Percentiles rank a stretch among this genome's conserved stretches.
Evolutionary conservation across 2,329 filamentous ascomycete genomes (phyloP).

Genomic region (Aspergillus aculeatinus): DNA sequence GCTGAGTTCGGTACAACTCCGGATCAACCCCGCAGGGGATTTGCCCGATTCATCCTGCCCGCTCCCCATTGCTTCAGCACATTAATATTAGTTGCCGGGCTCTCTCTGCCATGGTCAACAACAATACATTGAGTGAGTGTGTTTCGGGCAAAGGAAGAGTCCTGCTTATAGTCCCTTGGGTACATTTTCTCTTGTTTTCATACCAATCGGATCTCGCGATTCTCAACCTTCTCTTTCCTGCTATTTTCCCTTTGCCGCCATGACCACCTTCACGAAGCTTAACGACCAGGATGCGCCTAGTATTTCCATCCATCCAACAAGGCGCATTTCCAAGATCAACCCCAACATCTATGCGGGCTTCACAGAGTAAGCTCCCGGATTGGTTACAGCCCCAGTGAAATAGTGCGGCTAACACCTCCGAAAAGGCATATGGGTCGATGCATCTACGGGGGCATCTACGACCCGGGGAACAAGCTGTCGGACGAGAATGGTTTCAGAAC

Average conservation of each 20-base stretch:
- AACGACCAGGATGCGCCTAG: constrained; percentile 59
- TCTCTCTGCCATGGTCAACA: constrained; percentile 7
- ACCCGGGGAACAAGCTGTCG: constrained; percentile 70
- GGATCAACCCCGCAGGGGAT: constrained; percentile 32
- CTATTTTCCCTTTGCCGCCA: constrained; percentile 34
- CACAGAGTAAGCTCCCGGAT: constrained; percentile 63
- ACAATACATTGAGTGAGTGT: constrained; percentile 5
- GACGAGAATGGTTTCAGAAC: constrained; percentile 74
- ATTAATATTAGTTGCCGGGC: constrained; percentile 20
- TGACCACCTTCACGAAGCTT: constrained; percentile 74
- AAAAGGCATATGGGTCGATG: constrained; percentile 81
- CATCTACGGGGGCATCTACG: constrained; percentile 84
- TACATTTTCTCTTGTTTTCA: background rate
- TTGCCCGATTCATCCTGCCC: constrained; percentile 27
- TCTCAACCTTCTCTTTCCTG: background rate
- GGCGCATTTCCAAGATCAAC: constrained; percentile 71
- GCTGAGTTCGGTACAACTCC: constrained; percentile 8
- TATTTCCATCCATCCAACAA: constrained; percentile 64
- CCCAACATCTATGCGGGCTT: constrained; percentile 82
- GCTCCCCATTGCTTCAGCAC: constrained; percentile 12
- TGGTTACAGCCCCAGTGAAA: background rate
- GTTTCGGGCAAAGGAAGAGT: background rate
- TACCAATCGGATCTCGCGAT: constrained; percentile 12
- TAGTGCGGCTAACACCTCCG: constrained; percentile 15
- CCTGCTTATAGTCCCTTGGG: constrained; percentile 3